A percentile compares a stretch with the other conserved stretches of the same genome.
These are phyloP conservation scores for Lasiosphaeris hirsuta DNA, from an alignment of 495 filamentous ascomycete genomes.

Conservation along the genomic window DNA sequence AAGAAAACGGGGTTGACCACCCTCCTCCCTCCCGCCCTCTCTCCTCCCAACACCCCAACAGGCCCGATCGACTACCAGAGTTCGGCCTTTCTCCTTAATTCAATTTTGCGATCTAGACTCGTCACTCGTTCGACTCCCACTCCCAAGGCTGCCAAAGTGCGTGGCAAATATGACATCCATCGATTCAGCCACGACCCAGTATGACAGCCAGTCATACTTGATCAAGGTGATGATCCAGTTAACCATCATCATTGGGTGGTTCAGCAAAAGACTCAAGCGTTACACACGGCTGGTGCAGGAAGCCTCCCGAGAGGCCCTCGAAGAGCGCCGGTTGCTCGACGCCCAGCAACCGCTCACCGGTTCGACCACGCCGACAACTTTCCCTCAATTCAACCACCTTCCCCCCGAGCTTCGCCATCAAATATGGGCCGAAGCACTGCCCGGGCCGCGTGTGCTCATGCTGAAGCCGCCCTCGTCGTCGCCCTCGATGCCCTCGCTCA, in stretches of 20 bases:
- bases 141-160: not conserved
- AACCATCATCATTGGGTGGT: slow-evolving; percentile 16
- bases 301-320: slow-evolving; percentile 8
- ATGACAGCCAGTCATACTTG: slow-evolving; percentile 12
- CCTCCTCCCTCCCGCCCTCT: too few relatives aligned
- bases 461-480: slow-evolving; percentile 13
- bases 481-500: not conserved
- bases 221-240: slow-evolving; percentile 14
- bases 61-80: too few relatives aligned
- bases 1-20: too few relatives aligned
- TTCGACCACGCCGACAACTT: slow-evolving; percentile 9
- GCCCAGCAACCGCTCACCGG: not conserved
- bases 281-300: slow-evolving; percentile 12
- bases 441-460: slow-evolving; percentile 20
- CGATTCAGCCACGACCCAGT: not conserved
- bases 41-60: too few relatives aligned
- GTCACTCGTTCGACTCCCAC: too few relatives aligned
- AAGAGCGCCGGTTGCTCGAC: slow-evolving; percentile 4
- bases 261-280: slow-evolving; percentile 8
- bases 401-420: slow-evolving; percentile 24
- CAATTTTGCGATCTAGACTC: too few relatives aligned
- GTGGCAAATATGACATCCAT: not conserved
- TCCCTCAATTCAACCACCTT: slow-evolving; percentile 20
- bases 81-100: too few relatives aligned
- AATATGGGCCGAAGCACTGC: slow-evolving; percentile 26